A percentile compares a stretch with the other conserved stretches of the same genome.
These are phyloP conservation scores for Glycine tomentella DNA, from an alignment of 306 rosid species.

Conservation along the genomic window DNA sequence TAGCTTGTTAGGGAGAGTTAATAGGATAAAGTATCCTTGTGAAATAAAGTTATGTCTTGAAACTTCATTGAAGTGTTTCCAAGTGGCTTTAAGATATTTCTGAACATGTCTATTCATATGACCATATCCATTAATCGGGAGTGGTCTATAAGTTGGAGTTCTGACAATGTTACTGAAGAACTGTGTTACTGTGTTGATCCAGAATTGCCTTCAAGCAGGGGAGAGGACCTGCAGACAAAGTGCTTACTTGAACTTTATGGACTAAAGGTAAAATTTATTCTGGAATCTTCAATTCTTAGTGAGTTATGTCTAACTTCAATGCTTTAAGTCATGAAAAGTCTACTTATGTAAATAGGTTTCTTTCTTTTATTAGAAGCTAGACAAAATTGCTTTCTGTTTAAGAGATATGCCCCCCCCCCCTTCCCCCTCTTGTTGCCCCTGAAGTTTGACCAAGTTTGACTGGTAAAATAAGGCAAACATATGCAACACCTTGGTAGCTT, in stretches of 20 bases:
- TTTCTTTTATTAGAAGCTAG: constrained; percentile 20
- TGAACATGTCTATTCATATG: constrained; percentile 13
- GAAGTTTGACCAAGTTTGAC: constrained; percentile 38
- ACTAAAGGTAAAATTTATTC: constrained; percentile 79
- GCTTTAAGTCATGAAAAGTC: not conserved
- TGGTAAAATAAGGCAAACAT: constrained; percentile 23
- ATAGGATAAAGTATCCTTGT: constrained; percentile 8
- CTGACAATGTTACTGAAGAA: constrained; percentile 30
- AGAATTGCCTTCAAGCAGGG: constrained; percentile 95
- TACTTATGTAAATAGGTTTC: constrained; percentile 23
- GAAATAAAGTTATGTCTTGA: constrained; percentile 29
- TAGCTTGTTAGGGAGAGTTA: constrained; percentile 12
- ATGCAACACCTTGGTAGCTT: constrained; percentile 29
- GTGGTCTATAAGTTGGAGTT: constrained; percentile 15
- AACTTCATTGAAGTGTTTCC: constrained; percentile 37
- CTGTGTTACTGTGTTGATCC: constrained; percentile 53
- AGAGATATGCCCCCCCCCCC: constrained; percentile 4
- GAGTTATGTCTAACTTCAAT: constrained; percentile 36
- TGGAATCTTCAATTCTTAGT: constrained; percentile 37
- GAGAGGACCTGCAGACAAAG: constrained; percentile 94
- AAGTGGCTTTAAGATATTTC: constrained; percentile 29
- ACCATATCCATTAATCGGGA: constrained; percentile 24
- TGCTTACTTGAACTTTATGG: constrained; percentile 96
- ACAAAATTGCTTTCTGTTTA: constrained; percentile 19
- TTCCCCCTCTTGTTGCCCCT: no score